phyloP scores from a whole-genome alignment of 106 monocot genomes.

The Dioscorea zingiberensis region DNA sequence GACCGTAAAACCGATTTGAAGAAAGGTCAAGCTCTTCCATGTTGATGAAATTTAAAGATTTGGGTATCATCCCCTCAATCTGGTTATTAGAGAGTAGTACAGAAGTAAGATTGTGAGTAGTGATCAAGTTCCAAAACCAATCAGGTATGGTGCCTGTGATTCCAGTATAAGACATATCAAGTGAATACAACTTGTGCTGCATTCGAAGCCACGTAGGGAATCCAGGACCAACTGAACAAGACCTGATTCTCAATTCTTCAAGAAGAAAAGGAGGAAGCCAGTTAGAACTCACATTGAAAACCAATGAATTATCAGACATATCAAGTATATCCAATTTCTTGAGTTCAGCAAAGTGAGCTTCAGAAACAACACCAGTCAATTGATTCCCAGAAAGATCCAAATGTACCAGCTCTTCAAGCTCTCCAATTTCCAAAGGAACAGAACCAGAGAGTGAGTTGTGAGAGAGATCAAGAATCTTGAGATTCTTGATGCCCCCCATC shows the following conservation, averaged over 20 bases:
- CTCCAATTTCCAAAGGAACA: constrained; percentile 1
- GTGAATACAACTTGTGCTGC: not conserved
- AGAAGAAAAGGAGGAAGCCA: constrained; percentile 28
- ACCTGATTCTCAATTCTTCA: not conserved
- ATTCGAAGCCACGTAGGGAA: constrained; percentile 31
- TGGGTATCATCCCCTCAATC: too few relatives aligned
- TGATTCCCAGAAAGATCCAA: constrained; percentile 8
- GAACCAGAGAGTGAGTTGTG: constrained; percentile 9
- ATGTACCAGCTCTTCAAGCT: constrained; percentile 4
- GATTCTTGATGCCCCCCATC: not conserved
- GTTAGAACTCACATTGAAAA: constrained; percentile 8
- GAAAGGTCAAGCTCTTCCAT: too few relatives aligned
- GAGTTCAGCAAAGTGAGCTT: constrained; percentile 5
- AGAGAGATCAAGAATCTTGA: not conserved
- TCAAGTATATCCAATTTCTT: not conserved
- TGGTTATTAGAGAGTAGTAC: too few relatives aligned
- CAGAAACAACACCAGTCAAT: not conserved
- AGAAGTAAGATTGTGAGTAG: too few relatives aligned
- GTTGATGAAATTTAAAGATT: too few relatives aligned
- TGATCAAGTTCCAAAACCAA: constrained; percentile 30
- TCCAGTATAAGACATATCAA: constrained; percentile 12
- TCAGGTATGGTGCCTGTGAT: constrained; percentile 19
- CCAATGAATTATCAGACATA: constrained; percentile 3
- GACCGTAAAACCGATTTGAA: too few relatives aligned
- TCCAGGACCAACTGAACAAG: constrained; percentile 21